Conservation (phyloP, 2,329 filamentous ascomycete genomes). For the Trichoderma hamatum region DNA sequence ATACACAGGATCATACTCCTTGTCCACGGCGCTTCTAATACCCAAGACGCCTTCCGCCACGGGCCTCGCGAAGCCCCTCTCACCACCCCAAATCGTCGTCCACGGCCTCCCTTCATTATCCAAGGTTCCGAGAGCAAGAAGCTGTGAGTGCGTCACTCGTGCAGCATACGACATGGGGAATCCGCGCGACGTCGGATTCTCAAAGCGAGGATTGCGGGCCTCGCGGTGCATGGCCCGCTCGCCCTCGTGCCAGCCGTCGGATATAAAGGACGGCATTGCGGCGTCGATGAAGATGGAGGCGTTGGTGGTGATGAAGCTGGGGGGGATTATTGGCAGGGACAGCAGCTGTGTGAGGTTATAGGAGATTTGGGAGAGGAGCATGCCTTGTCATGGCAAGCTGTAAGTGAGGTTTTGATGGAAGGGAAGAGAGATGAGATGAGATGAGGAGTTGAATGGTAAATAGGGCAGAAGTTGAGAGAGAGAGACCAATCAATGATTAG, state of each 20-base stretch:
- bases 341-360: conserved; percentile 17
- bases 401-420: not conserved
- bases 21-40: conserved; percentile 63
- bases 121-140: conserved; percentile 74
- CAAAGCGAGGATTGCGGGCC: conserved; percentile 57
- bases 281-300: conserved; percentile 14
- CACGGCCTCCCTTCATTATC: conserved; percentile 69
- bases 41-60: conserved; percentile 67
- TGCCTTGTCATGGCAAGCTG: not conserved
- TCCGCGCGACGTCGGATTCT: conserved; percentile 69
- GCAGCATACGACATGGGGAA: conserved; percentile 63
- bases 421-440: not conserved
- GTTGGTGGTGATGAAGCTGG: conserved; percentile 15
- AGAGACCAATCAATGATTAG: not conserved
- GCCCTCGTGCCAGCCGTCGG: conserved; percentile 55
- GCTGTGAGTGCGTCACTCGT: conserved; percentile 63
- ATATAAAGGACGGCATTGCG: conserved; percentile 13
- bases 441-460: too few relatives aligned
- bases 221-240: conserved; percentile 67
- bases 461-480: too few relatives aligned
- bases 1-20: conserved; percentile 69
- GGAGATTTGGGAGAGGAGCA: conserved; percentile 9
- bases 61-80: conserved; percentile 66
- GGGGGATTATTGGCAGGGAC: not conserved
- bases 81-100: conserved; percentile 79